These are phyloP conservation scores for Plantago coronopus DNA, from an alignment of 305 asterid genomes.

Conservation along the genomic window DNA sequence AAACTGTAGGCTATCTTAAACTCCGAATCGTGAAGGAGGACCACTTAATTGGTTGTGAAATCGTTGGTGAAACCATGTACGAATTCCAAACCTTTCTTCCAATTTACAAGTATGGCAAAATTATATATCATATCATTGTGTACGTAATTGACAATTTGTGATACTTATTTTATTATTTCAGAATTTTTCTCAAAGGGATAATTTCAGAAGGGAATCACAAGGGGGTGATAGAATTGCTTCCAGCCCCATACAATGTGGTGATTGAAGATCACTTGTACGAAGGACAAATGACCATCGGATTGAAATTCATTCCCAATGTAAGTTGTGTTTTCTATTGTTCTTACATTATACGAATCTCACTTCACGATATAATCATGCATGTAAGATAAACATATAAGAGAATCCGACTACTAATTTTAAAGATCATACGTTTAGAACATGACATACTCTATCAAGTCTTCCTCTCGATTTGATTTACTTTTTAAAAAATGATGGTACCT, in stretches of 20 bases:
- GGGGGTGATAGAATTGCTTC: constrained; percentile 43
- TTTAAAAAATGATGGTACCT: background rate
- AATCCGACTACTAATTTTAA: no score
- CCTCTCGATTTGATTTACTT: background rate
- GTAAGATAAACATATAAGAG: no score
- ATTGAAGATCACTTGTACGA: constrained; percentile 61
- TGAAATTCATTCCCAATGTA: constrained; percentile 45
- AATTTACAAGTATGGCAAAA: no score
- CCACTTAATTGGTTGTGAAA: constrained; percentile 36
- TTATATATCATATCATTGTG: background rate
- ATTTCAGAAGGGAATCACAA: constrained; percentile 44
- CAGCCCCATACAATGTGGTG: constrained; percentile 64
- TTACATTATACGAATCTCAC: no score
- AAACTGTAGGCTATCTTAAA: constrained; percentile 47
- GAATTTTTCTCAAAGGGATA: constrained; percentile 60
- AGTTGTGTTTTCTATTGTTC: constrained; percentile 9
- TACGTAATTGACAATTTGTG: background rate
- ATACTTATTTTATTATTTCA: constrained; percentile 13
- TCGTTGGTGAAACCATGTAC: constrained; percentile 69
- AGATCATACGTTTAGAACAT: no score
- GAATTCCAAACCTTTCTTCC: background rate
- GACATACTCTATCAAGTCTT: no score
- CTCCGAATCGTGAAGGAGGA: constrained; percentile 57
- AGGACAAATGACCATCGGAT: constrained; percentile 60
- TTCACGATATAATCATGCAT: no score